Evolutionary conservation across 2,329 filamentous ascomycete species (phyloP).

Genomic region (Berkeleyomyces rouxiae): DNA sequence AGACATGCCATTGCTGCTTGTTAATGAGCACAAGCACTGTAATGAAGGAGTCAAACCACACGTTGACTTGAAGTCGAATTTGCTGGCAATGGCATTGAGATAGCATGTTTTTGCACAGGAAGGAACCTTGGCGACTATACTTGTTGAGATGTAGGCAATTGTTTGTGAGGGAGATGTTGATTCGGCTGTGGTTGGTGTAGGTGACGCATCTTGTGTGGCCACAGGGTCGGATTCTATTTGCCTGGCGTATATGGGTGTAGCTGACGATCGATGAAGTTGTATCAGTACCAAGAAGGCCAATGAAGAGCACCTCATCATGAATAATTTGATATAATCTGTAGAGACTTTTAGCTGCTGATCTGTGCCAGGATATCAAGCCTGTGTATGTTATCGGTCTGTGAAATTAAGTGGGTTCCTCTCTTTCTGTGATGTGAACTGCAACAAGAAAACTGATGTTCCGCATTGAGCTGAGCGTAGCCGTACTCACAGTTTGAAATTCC

Average conservation of each 20-base stretch:
- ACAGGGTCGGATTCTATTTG: not conserved
- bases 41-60: constrained; percentile 5
- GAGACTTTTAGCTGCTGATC: not conserved
- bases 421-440: too few species aligned
- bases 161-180: not conserved
- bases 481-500: too few species aligned
- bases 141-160: not conserved
- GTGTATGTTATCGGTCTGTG: not conserved
- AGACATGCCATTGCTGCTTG: not conserved
- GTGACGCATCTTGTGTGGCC: not conserved
- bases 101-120: constrained; percentile 5
- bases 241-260: not conserved
- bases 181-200: not conserved
- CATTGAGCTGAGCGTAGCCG: too few species aligned
- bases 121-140: constrained; percentile 6
- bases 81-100: not conserved
- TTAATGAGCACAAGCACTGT: constrained; percentile 7
- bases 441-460: too few species aligned
- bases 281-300: not conserved
- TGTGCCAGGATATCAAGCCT: not conserved
- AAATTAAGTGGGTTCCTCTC: too few species aligned
- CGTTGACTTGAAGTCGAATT: not conserved
- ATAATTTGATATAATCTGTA: not conserved
- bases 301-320: not conserved
- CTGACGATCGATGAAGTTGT: not conserved